Evolutionary conservation across 176 grass and related monocot species (phyloP).

Genomic region (Musa schizocarpa): DNA sequence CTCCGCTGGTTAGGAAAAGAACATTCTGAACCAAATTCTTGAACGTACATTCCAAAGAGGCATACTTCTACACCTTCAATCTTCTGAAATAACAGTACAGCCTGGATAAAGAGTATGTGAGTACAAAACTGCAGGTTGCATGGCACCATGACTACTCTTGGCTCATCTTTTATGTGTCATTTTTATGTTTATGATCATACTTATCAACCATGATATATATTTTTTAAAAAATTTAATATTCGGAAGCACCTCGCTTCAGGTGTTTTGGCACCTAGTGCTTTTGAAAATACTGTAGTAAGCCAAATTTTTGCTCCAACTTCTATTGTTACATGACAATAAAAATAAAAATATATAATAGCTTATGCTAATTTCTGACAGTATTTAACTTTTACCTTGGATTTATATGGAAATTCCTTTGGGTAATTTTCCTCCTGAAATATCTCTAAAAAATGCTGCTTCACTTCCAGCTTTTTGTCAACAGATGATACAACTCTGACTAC

Average conservation of each 20-base stretch:
- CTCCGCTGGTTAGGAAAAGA: constrained; percentile 68
- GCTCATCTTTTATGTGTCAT: too few relatives aligned
- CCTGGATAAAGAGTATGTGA: constrained; percentile 42
- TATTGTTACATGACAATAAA: too few relatives aligned
- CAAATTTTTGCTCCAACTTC: too few relatives aligned
- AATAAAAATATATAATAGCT: too few relatives aligned
- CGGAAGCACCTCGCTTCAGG: too few relatives aligned
- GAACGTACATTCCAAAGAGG: constrained; percentile 97
- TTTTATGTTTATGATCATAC: too few relatives aligned
- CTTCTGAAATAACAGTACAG: constrained; percentile 93
- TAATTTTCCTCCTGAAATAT: constrained; percentile 96
- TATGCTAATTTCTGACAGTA: too few relatives aligned
- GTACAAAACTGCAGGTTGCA: not conserved
- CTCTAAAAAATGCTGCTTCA: constrained; percentile 87
- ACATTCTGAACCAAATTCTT: constrained; percentile 93
- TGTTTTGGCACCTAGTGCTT: too few relatives aligned
- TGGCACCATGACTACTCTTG: too few relatives aligned
- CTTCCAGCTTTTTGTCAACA: constrained; percentile 96
- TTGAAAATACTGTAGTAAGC: too few relatives aligned
- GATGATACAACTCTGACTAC: constrained; percentile 98
- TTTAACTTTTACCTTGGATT: constrained; percentile 63
- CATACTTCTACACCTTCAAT: constrained; percentile 99
- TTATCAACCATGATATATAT: too few relatives aligned
- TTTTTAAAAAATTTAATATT: too few relatives aligned
- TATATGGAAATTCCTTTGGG: constrained; percentile 86